Evolutionary conservation across 345 rosid genomes (phyloP), one percentile per base, ranked within the genome.

Genomic region (Erodium maritimum): DNA sequence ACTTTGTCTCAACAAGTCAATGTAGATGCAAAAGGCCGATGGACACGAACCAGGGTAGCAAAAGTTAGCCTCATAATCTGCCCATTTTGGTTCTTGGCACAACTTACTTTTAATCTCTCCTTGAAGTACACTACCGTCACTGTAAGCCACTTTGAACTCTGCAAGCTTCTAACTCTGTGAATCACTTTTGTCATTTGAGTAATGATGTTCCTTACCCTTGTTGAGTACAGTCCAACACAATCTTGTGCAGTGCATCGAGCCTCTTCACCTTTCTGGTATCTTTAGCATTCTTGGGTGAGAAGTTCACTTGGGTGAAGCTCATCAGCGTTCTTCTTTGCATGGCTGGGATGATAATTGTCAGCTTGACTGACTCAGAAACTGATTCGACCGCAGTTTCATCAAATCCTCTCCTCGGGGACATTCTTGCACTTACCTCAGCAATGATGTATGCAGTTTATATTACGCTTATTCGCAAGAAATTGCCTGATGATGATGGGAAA

Each of bases 41-140:
- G 98, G 99, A 93, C 95, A 0, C 82, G 88, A 1, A 61, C 72
- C 70, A 80, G 94, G 61, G 84, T 93, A 58, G 95, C 96, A 1
- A 83, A 81, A 74, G 93, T 77, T 60, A 93, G 99, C 67, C 77
- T 91, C 66, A 22, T 75, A 50, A 75, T 91, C 34, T 84, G 93
- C 74, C 98, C 95, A 9, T 86, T 86, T 79, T 91, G 98, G 98
- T 91, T 91, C 68, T 62, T 88, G 46, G 98, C 98, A 0, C 96
- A 88, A 75, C 81, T 91, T 66, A 75, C 88, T 48, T 91, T 91
- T 69, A 88, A 91, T 73, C 79, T 91, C 54, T 91, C 98, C 11
- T 69, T 91, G 67, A 88, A 91, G 77, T 88, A 88, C 68, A 88
- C 98, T 42, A 81, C 95, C 0, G 95, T 88, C 23, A 91, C 96